These are phyloP conservation scores for Thielaviopsis populi DNA, from an alignment of 2,329 filamentous ascomycete species.

Conservation along the genomic window DNA sequence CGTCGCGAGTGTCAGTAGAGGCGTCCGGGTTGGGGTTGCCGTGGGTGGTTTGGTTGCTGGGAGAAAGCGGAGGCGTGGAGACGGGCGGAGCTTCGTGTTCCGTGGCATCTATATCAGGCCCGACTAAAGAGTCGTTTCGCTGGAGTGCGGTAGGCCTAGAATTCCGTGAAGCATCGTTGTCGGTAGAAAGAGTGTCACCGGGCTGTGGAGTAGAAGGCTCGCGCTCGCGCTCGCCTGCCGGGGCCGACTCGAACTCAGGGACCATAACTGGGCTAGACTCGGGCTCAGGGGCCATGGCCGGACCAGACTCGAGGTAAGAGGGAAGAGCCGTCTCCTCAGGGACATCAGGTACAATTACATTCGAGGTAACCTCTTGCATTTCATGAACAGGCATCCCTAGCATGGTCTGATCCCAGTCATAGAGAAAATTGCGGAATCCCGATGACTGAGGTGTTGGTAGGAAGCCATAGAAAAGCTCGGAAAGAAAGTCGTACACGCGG, in stretches of 20 bases:
- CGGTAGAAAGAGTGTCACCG: background rate
- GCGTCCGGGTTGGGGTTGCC: background rate
- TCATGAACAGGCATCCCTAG: background rate
- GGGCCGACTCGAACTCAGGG: background rate
- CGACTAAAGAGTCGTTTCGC: background rate
- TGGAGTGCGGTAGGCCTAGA: background rate
- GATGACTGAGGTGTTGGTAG: slow-evolving; percentile 6
- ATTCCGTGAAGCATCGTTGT: background rate
- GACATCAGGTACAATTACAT: background rate
- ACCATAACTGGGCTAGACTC: background rate
- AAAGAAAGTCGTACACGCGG: background rate
- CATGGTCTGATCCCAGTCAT: too few species aligned
- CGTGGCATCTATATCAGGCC: background rate
- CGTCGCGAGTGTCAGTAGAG: background rate
- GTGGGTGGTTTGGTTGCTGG: background rate
- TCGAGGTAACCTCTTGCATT: background rate
- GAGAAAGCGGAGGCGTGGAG: background rate
- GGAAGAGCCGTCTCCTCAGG: background rate
- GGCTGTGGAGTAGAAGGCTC: background rate
- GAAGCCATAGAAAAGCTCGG: background rate
- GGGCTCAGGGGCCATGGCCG: background rate
- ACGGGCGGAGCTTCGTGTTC: background rate
- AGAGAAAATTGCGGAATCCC: background rate
- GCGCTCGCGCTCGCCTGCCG: too few species aligned
- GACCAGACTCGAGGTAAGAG: background rate